Conservation (phyloP, 495 filamentous ascomycete species). For the Penicillium canariense region DNA sequence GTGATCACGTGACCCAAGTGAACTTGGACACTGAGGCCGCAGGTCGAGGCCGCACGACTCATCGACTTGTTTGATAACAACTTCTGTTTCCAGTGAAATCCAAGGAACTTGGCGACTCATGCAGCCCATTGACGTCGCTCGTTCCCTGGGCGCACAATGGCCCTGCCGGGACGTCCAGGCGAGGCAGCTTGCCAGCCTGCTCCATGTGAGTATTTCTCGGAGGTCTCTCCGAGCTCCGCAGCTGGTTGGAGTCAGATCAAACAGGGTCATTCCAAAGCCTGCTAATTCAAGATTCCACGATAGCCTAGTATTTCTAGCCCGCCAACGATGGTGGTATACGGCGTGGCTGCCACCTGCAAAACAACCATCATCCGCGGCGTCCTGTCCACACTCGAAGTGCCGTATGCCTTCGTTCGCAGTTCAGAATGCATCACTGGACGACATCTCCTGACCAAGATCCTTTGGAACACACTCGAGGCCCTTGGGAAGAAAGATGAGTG, state of each 20-base stretch:
- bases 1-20: conserved; percentile 15
- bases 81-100: not conserved
- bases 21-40: not conserved
- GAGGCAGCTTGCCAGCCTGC: conserved; percentile 58
- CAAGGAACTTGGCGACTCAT: conserved; percentile 16
- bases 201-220: conserved; percentile 49
- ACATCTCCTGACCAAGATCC: conserved; percentile 70
- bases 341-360: conserved; percentile 92
- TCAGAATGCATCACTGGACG: conserved; percentile 86
- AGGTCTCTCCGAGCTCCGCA: not conserved
- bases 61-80: not conserved
- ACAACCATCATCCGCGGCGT: conserved; percentile 64
- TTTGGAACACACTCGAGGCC: conserved; percentile 39
- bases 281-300: conserved; percentile 17
- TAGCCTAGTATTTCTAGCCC: conserved; percentile 46
- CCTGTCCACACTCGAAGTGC: conserved; percentile 52
- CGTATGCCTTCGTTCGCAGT: conserved; percentile 71
- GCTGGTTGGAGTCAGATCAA: not conserved
- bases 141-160: conserved; percentile 50
- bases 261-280: not conserved
- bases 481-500: conserved; percentile 40
- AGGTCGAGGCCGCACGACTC: not conserved
- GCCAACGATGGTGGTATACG: conserved; percentile 71
- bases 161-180: conserved; percentile 66
- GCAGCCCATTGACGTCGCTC: conserved; percentile 36